Evolutionary conservation across 2,329 filamentous ascomycete genomes (phyloP), one percentile per base, ranked within the genome.

Genomic region (Fusarium sp.): DNA sequence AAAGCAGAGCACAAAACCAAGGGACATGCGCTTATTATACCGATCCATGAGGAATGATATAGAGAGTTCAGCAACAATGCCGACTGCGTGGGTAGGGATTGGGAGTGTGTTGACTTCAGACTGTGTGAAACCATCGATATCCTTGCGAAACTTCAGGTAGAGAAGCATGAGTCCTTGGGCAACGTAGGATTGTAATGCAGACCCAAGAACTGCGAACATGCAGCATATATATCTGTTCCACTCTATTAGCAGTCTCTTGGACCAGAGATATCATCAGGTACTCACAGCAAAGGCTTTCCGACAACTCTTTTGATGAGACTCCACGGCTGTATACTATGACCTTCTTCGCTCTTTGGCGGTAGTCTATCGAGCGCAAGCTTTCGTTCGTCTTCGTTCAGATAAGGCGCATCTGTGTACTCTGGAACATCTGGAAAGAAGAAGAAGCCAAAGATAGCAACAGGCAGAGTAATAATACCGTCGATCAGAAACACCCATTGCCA

Each of bases 401-500:
- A 82, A 17, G 76, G 74, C 0, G 79, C 79, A 15, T 73, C 74
- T 0, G 74, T 77, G 36, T 72, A 76, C 33, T 80, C 79, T 0
- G 84, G 71, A 0, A 72, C 60, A 14, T 73, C 71, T 0, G 71
- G 71, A 3, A 73, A 73, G 18, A 54, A 73, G 4, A 73, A 36
- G 36, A 58, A 72, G 0, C 70, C 70, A 43, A 72, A 72, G 2
- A 72, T 7, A 1, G 70, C 70, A 5, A 68, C 48, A 2, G 70
- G 70, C 0, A 64, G 4, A 0, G 70, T 72, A 3, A 72, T 72
- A 0, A 72, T 71, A 0, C 70, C 70, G 1, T 72, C 70, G 1
- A 72, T 72, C 2, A 72, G 18, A 8, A 72, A 72, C 0, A 81
- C 74, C 81, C 81, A 83, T 35, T 85, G 77, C 86, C 86, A 88